Conservation (phyloP, 2,329 filamentous ascomycete species). For the Fusarium buharicum region DNA sequence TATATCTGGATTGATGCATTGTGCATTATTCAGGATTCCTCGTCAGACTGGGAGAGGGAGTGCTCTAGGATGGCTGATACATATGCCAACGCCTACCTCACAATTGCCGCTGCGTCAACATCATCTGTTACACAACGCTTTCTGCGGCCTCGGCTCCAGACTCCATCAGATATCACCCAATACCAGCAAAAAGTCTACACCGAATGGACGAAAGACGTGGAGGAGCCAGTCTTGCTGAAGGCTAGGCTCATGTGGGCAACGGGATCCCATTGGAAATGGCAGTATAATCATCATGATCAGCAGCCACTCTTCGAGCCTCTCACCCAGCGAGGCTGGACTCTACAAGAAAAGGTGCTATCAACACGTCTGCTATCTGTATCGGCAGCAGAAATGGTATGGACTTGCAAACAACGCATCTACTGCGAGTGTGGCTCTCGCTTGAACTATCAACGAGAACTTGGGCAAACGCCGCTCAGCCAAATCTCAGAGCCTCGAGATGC, state of each 20-base stretch:
- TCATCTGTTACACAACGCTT: slow-evolving; percentile 22
- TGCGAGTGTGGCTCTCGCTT: slow-evolving; percentile 44
- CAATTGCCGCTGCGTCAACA: slow-evolving; percentile 34
- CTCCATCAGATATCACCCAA: not conserved
- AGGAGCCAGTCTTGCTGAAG: slow-evolving; percentile 8
- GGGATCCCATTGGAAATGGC: slow-evolving; percentile 37
- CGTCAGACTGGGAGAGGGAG: slow-evolving; percentile 33
- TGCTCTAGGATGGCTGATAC: slow-evolving; percentile 28
- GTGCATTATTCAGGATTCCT: slow-evolving; percentile 34
- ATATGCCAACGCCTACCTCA: slow-evolving; percentile 30
- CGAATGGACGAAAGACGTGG: not conserved
- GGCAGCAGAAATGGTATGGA: slow-evolving; percentile 31
- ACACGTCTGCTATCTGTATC: slow-evolving; percentile 31
- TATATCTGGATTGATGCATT: slow-evolving; percentile 38
- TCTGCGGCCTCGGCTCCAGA: slow-evolving; percentile 9
- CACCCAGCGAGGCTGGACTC: slow-evolving; percentile 27
- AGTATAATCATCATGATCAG: slow-evolving; percentile 3
- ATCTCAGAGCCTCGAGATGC: slow-evolving; percentile 33
- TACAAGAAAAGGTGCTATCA: slow-evolving; percentile 36
- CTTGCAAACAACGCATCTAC: slow-evolving; percentile 27
- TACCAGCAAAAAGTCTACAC: not conserved
- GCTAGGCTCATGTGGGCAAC: slow-evolving; percentile 22
- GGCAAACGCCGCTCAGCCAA: slow-evolving; percentile 25
- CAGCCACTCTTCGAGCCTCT: slow-evolving; percentile 26
- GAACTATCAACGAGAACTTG: slow-evolving; percentile 41